These are phyloP conservation scores for Silene noctiflora DNA, from an alignment of 179 eudicot genomes.

Conservation along the genomic window DNA sequence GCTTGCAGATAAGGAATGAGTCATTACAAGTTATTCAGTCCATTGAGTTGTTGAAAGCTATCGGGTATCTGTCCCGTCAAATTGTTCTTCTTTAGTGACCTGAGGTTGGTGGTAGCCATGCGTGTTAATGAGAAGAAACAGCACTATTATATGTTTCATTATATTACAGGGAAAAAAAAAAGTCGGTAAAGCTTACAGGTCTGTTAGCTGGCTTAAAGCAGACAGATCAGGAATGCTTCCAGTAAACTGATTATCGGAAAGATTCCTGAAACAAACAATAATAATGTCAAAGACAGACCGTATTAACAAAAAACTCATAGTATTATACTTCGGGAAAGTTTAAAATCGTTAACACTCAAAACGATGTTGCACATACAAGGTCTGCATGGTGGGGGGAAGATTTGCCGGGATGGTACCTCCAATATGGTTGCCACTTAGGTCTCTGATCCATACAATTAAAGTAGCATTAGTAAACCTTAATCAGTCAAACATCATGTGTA, in stretches of 20 bases:
- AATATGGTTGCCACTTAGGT: slow-evolving; percentile 72
- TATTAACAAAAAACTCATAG: not conserved
- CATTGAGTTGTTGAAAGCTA: slow-evolving; percentile 57
- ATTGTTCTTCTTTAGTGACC: slow-evolving; percentile 70
- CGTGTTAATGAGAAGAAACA: not conserved
- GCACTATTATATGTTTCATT: not conserved
- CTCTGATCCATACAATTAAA: slow-evolving; percentile 42
- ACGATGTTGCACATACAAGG: slow-evolving; percentile 50
- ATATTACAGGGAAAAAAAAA: slow-evolving; percentile 4
- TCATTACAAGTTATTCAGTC: slow-evolving; percentile 68
- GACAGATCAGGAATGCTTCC: slow-evolving; percentile 84
- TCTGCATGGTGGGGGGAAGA: slow-evolving; percentile 71
- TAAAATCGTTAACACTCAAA: not conserved
- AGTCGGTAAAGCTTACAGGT: slow-evolving; percentile 49
- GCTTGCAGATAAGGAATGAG: not conserved
- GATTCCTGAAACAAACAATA: slow-evolving; percentile 55
- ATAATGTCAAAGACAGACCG: not conserved
- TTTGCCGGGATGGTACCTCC: slow-evolving; percentile 88
- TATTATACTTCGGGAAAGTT: not conserved
- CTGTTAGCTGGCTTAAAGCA: slow-evolving; percentile 59
- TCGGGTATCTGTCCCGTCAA: slow-evolving; percentile 84
- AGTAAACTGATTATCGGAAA: slow-evolving; percentile 70
- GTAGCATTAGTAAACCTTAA: slow-evolving; percentile 16
- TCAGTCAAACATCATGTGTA: not conserved
- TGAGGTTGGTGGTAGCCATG: slow-evolving; percentile 20